Evolutionary conservation across 345 rosid genomes (phyloP).

Genomic region (Clarkia xantiana): DNA sequence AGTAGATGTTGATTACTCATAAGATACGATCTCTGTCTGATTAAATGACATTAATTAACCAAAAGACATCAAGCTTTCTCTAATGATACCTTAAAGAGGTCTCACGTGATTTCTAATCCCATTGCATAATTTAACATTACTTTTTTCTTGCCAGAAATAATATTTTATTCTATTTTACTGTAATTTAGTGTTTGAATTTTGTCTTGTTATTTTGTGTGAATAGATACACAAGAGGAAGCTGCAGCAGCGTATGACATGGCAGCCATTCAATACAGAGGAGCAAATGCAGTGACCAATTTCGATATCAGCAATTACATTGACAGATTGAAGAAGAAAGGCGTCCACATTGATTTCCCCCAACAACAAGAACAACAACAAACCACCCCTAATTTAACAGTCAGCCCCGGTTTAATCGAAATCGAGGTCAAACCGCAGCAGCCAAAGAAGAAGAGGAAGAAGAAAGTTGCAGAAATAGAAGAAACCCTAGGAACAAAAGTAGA

Average conservation of each 20-base stretch:
- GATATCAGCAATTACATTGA: conserved; percentile 57
- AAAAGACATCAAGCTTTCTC: too few species aligned
- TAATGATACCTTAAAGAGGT: too few species aligned
- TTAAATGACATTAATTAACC: background rate
- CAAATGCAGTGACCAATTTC: conserved; percentile 83
- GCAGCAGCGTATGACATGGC: conserved; percentile 97
- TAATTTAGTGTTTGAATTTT: background rate
- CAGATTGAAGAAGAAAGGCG: conserved; percentile 44
- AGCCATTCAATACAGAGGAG: conserved; percentile 78
- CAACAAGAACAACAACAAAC: conserved; percentile 16
- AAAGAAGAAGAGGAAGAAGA: background rate
- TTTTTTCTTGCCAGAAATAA: background rate
- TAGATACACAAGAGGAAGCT: conserved; percentile 95
- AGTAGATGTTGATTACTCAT: too few species aligned
- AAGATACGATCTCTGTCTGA: too few species aligned
- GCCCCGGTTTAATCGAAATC: conserved; percentile 8
- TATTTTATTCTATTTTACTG: conserved; percentile 3
- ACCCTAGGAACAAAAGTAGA: background rate
- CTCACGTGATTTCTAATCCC: conserved; percentile 6
- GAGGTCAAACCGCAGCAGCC: background rate
- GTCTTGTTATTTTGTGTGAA: too few species aligned
- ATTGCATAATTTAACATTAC: background rate
- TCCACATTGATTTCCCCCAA: conserved; percentile 10
- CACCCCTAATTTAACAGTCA: conserved; percentile 2
- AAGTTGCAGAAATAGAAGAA: too few species aligned